Conservation (phyloP, 768 basidiomycete genomes). For the Strobilomyces echinocephalus region DNA sequence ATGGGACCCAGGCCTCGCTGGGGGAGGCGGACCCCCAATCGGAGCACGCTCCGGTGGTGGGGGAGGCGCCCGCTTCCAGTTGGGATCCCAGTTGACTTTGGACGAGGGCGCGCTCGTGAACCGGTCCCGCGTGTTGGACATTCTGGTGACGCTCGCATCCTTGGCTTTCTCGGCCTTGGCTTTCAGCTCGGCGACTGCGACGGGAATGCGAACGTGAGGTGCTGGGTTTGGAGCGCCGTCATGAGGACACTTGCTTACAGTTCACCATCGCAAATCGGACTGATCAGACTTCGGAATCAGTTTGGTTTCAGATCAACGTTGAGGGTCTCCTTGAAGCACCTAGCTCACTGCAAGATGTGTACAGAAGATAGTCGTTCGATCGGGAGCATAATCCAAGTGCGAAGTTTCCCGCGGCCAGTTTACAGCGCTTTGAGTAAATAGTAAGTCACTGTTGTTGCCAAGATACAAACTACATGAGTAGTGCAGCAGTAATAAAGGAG, state of each 20-base stretch:
- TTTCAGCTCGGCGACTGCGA: slow-evolving; percentile 59
- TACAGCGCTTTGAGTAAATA: no score
- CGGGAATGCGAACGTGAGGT: slow-evolving; percentile 1
- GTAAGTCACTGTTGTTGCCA: no score
- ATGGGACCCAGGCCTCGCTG: background rate
- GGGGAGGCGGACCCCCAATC: no score
- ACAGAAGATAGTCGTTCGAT: background rate
- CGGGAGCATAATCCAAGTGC: no score
- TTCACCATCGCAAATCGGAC: slow-evolving; percentile 22
- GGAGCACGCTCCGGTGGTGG: slow-evolving; percentile 20
- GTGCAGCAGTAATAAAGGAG: background rate
- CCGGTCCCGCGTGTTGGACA: slow-evolving; percentile 53
- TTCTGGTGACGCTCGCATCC: slow-evolving; percentile 46
- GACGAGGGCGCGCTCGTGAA: slow-evolving; percentile 52
- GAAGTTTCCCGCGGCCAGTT: background rate
- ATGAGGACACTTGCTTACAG: slow-evolving; percentile 21
- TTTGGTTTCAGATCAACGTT: background rate
- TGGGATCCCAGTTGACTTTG: slow-evolving; percentile 60
- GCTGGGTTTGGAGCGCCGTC: background rate
- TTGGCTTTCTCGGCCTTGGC: slow-evolving; percentile 61
- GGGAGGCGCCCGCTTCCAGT: slow-evolving; percentile 46
- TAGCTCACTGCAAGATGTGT: background rate
- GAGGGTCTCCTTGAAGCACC: no score
- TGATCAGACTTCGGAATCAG: background rate
- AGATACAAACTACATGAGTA: slow-evolving; percentile 11